Conservation (phyloP, 805 yeast species). For the Starmerella ratchasimensis region DNA sequence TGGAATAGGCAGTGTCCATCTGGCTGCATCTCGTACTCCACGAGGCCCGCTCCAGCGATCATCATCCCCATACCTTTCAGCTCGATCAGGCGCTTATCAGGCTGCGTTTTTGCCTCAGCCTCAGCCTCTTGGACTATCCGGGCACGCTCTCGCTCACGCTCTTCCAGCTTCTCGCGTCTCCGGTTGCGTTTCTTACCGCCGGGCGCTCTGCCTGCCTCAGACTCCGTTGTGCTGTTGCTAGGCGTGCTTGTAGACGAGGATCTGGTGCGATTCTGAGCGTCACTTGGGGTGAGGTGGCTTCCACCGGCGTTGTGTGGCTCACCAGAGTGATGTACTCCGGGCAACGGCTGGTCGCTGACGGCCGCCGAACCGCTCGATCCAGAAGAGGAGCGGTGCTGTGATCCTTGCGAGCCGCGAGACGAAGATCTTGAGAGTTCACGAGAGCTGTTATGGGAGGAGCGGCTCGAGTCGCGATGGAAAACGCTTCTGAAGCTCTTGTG, state of each 20-base stretch:
- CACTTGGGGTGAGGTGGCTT: no score
- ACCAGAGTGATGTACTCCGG: no score
- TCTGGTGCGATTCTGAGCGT: not conserved
- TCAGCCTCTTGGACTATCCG: conserved; percentile 52
- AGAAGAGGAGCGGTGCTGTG: no score
- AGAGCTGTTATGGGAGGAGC: not conserved
- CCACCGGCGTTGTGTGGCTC: no score
- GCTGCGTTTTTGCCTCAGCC: conserved; percentile 49
- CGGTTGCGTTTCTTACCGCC: conserved; percentile 40
- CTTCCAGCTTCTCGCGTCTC: conserved; percentile 70
- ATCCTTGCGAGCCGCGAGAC: no score
- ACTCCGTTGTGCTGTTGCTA: not conserved
- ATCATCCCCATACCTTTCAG: conserved; percentile 46
- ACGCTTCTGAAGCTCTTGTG: conserved; percentile 5
- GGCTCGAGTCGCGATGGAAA: conserved; percentile 2
- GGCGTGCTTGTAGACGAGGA: not conserved
- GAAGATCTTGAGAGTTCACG: not conserved
- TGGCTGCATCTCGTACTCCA: conserved; percentile 58
- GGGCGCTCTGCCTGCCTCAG: not conserved
- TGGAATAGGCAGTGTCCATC: conserved; percentile 93
- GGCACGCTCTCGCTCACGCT: conserved; percentile 56
- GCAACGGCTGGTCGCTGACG: no score
- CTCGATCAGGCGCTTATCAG: conserved; percentile 62
- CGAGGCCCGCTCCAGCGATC: conserved; percentile 37
- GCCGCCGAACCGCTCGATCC: no score